A percentile compares a stretch with the other conserved stretches of the same genome.
These are phyloP conservation scores for Suillus decipiens DNA, from an alignment of 768 basidiomycete genomes.

Conservation along the genomic window DNA sequence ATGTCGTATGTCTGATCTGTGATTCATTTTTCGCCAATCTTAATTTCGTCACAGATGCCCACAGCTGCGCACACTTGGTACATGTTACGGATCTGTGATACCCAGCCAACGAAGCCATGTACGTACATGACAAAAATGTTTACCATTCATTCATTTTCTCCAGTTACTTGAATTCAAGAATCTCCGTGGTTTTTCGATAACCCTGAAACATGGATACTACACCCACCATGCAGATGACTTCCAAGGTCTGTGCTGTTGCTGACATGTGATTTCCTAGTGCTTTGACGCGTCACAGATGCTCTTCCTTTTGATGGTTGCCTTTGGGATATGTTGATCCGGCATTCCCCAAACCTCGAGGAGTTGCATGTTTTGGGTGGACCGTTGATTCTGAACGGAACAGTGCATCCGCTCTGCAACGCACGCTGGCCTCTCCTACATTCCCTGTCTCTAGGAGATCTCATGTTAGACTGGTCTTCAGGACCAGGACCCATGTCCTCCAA, in stretches of 20 bases:
- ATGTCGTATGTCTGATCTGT: conserved; percentile 48
- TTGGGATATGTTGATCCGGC: conserved; percentile 71
- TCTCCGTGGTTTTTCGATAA: conserved; percentile 63
- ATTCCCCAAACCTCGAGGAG: conserved; percentile 67
- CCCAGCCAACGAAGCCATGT: conserved; percentile 65
- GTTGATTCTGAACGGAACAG: conserved; percentile 43
- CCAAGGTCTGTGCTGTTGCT: conserved; percentile 46
- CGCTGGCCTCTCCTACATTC: conserved; percentile 68
- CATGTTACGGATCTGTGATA: conserved; percentile 60
- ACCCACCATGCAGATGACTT: conserved; percentile 54
- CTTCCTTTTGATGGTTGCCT: conserved; percentile 35
- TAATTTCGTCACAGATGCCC: conserved; percentile 52
- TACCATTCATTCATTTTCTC: conserved; percentile 3
- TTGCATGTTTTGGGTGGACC: conserved; percentile 45
- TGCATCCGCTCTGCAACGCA: conserved; percentile 55
- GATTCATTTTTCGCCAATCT: neutral
- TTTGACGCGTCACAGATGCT: conserved; percentile 21
- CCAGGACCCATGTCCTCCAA: conserved; percentile 43
- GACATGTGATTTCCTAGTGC: too few relatives aligned
- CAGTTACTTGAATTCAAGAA: conserved; percentile 72
- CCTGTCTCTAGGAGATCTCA: conserved; percentile 65
- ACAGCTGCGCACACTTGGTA: conserved; percentile 60
- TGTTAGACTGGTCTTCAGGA: conserved; percentile 50
- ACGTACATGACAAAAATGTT: conserved; percentile 27
- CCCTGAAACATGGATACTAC: conserved; percentile 63